A percentile compares a stretch with the other conserved stretches of the same genome.
Evolutionary conservation across 176 grass and related monocot species (phyloP).

Genomic region (Canna indica): DNA sequence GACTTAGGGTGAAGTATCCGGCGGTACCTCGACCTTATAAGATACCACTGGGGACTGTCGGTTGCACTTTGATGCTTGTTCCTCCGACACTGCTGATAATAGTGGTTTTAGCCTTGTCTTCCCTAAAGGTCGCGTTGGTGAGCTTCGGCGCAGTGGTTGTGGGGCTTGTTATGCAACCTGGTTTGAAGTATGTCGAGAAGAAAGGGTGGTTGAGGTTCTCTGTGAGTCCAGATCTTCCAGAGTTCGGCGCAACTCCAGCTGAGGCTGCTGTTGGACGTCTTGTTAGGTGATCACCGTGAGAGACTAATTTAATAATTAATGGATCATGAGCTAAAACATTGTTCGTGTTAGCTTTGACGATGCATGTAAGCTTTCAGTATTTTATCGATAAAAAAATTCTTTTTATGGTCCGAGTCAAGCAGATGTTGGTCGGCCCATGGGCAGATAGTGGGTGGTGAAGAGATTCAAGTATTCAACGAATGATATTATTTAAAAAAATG

Average conservation of each 20-base stretch:
- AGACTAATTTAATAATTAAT: no score
- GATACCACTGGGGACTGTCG: slow-evolving; percentile 54
- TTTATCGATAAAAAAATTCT: no score
- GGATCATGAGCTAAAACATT: no score
- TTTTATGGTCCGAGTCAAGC: no score
- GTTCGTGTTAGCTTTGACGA: no score
- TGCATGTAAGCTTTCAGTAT: no score
- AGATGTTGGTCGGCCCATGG: no score
- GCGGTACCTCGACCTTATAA: slow-evolving; percentile 46
- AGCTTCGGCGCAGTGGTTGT: neutral
- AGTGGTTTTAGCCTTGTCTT: slow-evolving; percentile 36
- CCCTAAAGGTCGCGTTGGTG: neutral
- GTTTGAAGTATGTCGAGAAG: slow-evolving; percentile 2
- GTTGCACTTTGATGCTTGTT: slow-evolving; percentile 53
- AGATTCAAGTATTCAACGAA: no score
- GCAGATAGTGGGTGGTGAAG: no score
- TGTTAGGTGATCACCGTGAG: neutral
- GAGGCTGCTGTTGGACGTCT: neutral
- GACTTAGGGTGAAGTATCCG: slow-evolving; percentile 40
- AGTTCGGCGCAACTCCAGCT: neutral
- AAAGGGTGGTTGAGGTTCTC: slow-evolving; percentile 4
- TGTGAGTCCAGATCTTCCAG: neutral
- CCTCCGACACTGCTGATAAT: slow-evolving; percentile 52
- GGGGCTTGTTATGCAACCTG: slow-evolving; percentile 6
- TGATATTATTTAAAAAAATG: no score